These are phyloP conservation scores for Protomyces macrosporus DNA, from an alignment of 1,139 yeast species.

Conservation along the genomic window DNA sequence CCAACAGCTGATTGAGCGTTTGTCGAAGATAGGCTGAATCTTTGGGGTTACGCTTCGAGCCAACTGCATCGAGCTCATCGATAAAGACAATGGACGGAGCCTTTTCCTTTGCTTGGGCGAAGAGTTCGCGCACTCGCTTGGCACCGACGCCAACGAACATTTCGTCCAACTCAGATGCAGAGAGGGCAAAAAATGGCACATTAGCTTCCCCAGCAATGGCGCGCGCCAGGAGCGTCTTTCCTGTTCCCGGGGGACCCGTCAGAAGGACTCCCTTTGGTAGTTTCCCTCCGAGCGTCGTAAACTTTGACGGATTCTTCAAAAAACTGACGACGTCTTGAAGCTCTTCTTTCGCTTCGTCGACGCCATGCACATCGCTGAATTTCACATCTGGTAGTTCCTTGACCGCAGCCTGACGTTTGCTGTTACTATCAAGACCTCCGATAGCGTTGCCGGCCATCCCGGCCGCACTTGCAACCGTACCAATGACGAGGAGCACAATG, in stretches of 20 bases:
- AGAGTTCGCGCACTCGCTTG: slow-evolving; percentile 89
- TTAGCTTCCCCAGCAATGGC: slow-evolving; percentile 99
- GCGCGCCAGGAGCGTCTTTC: slow-evolving; percentile 92
- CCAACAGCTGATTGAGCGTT: slow-evolving; percentile 89
- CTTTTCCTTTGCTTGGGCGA: slow-evolving; percentile 85
- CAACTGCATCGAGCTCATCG: slow-evolving; percentile 97
- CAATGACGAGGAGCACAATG: slow-evolving; percentile 54
- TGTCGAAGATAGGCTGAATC: slow-evolving; percentile 98
- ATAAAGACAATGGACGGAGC: slow-evolving; percentile 96
- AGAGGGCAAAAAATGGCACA: slow-evolving; percentile 96
- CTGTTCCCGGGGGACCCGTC: slow-evolving; percentile 99
- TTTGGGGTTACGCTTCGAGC: slow-evolving; percentile 93
- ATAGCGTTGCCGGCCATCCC: slow-evolving; percentile 47
- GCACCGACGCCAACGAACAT: slow-evolving; percentile 99
- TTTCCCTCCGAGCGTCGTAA: slow-evolving; percentile 94
- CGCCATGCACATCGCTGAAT: slow-evolving; percentile 92
- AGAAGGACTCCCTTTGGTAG: slow-evolving; percentile 93
- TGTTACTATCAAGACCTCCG: slow-evolving; percentile 17
- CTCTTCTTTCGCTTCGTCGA: slow-evolving; percentile 97
- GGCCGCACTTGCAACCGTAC: slow-evolving; percentile 43
- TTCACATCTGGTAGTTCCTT: slow-evolving; percentile 82
- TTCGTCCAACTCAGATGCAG: slow-evolving; percentile 97
- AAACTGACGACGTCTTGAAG: slow-evolving; percentile 95
- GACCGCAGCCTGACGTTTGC: slow-evolving; percentile 32
- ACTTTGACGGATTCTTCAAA: slow-evolving; percentile 89